Base-by-base conservation (phyloP, 2,329 filamentous ascomycete species). In the Scytalidium lignicola region DNA sequence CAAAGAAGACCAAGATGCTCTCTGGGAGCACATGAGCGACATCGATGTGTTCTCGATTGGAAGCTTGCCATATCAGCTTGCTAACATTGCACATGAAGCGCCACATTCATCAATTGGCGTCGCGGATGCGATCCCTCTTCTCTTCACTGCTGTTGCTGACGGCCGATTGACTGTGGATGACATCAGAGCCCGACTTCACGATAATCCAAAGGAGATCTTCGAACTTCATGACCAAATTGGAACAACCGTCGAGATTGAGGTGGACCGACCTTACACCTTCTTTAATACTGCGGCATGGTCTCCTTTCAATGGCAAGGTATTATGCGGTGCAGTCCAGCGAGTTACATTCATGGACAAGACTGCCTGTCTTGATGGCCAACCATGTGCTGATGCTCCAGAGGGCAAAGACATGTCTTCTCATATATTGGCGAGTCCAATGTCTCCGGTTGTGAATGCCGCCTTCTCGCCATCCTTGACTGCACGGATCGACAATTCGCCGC, bases 31-130 rank as follows among this genome's bases (percentile, higher is more conserved):
- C 62, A 70, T 91, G 62, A 74, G 70, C 59, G 83, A 77, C 42
- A 90, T 91, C 58, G 87, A 91, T 63, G 80, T 89, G 48, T 90
- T 91, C 72, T 89, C 86, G 1, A 76, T 90, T 55, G 87, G 87
- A 53, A 90, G 85, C 65, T 71, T 90, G 55, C 88, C 87, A 10
- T 91, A 87, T 69, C 85, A 90, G 67, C 72, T 90, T 51, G 85
- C 85, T 48, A 74, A 74, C 46, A 71, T 74, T 52, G 67, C 74
- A 22, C 73, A 79, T 52, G 64, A 72, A 58, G 69, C 75, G 50
- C 74, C 76, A 12, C 78, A 82, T 46, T 75, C 83, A 15, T 74
- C 79, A 3, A 74, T 81, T 57, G 87, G 87, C 54, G 88, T 91
- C 57, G 74, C 81, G 3, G 87, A 91, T 64, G 79, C 85, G 37